phyloP scores from a whole-genome alignment of 768 basidiomycete species.

The Phanerochaete carnosa region DNA sequence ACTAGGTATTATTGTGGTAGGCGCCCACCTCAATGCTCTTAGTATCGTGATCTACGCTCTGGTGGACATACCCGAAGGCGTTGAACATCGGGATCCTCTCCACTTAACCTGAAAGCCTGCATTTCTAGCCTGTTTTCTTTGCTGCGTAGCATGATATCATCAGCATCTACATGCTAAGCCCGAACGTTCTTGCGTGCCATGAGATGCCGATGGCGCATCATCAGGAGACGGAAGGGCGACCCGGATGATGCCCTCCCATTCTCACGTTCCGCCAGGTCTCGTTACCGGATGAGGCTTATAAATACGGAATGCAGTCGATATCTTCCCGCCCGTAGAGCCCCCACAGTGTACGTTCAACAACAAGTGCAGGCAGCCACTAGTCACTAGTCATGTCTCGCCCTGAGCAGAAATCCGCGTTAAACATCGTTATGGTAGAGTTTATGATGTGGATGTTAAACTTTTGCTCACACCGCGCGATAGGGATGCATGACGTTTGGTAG shows the following conservation, averaged over 20 bases:
- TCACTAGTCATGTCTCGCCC: constrained; percentile 1
- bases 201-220: neutral
- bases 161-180: too few species aligned
- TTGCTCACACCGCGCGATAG: constrained; percentile 14
- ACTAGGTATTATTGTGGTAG: too few species aligned
- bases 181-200: too few species aligned
- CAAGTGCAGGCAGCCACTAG: neutral
- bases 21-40: too few species aligned
- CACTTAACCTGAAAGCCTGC: too few species aligned
- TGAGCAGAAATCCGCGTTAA: constrained; percentile 40
- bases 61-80: too few species aligned
- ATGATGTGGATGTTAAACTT: neutral
- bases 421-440: constrained; percentile 47
- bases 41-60: too few species aligned
- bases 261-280: neutral
- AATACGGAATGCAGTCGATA: neutral
- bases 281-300: neutral
- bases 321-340: neutral
- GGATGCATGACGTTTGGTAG: constrained; percentile 57
- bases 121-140: too few species aligned
- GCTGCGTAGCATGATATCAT: too few species aligned
- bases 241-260: neutral
- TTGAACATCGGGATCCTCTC: too few species aligned
- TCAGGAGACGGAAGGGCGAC: neutral
- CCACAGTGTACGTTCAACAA: neutral